Base-by-base conservation (phyloP, 116 monocot species). In the Papilionanthe hybrid region DNA sequence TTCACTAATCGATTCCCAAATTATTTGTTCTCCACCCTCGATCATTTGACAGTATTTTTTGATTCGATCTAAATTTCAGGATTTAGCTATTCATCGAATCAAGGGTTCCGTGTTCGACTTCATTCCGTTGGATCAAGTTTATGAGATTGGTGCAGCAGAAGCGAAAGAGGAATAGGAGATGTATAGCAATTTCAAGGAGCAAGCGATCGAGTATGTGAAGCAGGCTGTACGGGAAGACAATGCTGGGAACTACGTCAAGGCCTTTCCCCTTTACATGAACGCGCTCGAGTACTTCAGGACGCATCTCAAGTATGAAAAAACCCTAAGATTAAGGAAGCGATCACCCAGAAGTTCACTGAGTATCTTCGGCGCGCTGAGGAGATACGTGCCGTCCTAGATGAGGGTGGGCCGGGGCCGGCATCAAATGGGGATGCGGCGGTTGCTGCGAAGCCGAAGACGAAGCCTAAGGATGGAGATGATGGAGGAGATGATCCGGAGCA, bases 291-390 rank as follows among this genome's bases (percentile, higher is more conserved):
- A 95, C 88, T 95, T 95, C 87, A 81, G 79, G 56, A 95, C 95
- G 75, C 95, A 95, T 78, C 95, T 95, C 83, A 95, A 95, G 87
- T 95, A 95, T 82, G 95, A 95, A 85, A 95, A 83, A 95, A 95
- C 83, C 95, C 90, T 74, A 95, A 95, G 89, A 87, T 95, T 83
- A 90, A 89, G 84, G 95, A 95, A 83, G 92, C 95, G 2, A 95
- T 95, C 84, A 95, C 95, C 75, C 89, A 90, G 80, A 95, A 95
- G 87, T 95, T 95, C 84, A 95, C 95, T 67, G 95, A 95, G 83
- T 95, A 95, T 81, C 95, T 95, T 75, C 87, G 95, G 78, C 95
- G 95, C 37, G 95, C 95, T 3, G 92, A 95, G 91, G 95, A 95
- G 89, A 95, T 95, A 79, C 85, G 91, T 3, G 90, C 87, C 5